These are phyloP conservation scores for Pinus albicaulis DNA, from an alignment of 75 land plant genomes.

Conservation along the genomic window DNA sequence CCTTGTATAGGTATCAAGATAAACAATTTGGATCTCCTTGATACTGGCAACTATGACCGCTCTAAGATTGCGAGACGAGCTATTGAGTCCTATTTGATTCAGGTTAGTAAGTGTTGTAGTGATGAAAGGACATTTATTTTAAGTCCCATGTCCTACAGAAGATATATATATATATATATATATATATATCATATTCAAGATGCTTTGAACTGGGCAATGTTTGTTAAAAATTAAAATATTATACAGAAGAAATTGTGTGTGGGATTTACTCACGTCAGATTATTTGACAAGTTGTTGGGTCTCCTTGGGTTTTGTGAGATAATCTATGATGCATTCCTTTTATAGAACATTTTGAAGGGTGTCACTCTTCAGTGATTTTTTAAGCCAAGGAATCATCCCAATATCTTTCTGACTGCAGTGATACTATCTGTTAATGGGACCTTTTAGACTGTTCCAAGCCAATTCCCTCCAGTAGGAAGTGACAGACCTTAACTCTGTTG, in stretches of 20 bases:
- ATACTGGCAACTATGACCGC: slow-evolving; percentile 57
- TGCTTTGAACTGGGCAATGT: background rate
- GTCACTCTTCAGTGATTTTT: background rate
- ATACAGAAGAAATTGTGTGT: background rate
- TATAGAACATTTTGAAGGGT: background rate
- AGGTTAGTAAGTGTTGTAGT: slow-evolving; percentile 36
- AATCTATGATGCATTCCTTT: background rate
- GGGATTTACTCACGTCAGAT: background rate
- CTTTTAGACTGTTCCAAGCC: background rate
- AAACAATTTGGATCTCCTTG: slow-evolving; percentile 59
- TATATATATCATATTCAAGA: background rate
- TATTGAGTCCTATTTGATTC: slow-evolving; percentile 92
- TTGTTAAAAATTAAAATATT: background rate
- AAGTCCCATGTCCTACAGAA: background rate
- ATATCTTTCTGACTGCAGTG: background rate
- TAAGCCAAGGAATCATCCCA: background rate
- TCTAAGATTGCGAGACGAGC: slow-evolving; percentile 75
- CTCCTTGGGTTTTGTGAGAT: background rate
- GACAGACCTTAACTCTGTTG: background rate
- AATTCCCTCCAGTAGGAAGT: background rate
- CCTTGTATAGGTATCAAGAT: slow-evolving; percentile 76
- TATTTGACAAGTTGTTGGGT: background rate
- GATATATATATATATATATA: background rate
- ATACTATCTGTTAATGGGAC: background rate
- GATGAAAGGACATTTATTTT: background rate